Base-by-base conservation (phyloP, 1,139 yeast genomes). In the Zygoascus hellenicus region DNA sequence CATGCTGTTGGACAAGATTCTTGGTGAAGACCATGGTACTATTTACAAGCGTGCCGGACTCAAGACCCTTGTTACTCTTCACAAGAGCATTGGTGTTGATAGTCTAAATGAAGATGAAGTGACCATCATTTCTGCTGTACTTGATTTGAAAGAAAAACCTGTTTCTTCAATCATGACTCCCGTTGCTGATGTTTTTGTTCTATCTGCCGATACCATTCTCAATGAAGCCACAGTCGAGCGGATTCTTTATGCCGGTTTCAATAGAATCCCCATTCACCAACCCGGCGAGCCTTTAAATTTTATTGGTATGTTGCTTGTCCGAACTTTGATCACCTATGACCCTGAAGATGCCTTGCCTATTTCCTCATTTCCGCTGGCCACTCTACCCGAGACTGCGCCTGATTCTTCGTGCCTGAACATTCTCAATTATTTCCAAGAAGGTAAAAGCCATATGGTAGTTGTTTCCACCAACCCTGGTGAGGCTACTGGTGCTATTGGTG, bases 1-100 rank as follows among this genome's bases (percentile, higher is more conserved):
- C 0, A 60, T 79, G 55, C 71, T 92, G 42, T 74, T 92, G 57
- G 98, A 92, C 66, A 76, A 78, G 58, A 75, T 83, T 43, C 73
- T 92, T 43, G 98, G 98, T 46, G 96, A 92, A 67, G 96, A 89
- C 66, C 97, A 92, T 65, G 97, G 98, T 28, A 89, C 96, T 1
- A 81, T 90, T 41, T 92, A 92, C 68, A 88, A 88, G 63, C 87
- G 88, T 64, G 85, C 92, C 2, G 97, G 97, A 0, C 77, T 92
- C 59, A 92, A 92, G 68, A 86, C 97, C 2, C 75, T 92, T 60
- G 98, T 92, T 44, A 88, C 96, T 2, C 72, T 92, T 57, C 98
- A 92, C 66, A 80, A 83, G 61, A 88, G 95, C 31, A 88, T 89
- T 95, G 97, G 97, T 47, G 96, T 85, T 10, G 97, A 90, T 64